These are phyloP conservation scores for Yarrowia bubula DNA, from an alignment of 805 yeast species.

Conservation along the genomic window DNA sequence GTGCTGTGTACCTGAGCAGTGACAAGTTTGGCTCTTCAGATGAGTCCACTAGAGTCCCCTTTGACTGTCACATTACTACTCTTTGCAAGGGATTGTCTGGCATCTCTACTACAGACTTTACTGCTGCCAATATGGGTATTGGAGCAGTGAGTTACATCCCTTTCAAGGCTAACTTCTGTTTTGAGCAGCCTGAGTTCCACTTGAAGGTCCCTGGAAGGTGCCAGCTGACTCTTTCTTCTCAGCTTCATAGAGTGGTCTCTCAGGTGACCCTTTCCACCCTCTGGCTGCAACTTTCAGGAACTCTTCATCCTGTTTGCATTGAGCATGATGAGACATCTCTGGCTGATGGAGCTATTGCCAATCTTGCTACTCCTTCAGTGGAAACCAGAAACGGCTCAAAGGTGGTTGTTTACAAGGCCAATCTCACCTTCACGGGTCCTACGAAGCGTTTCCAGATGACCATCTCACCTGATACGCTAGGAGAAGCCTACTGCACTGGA, in stretches of 20 bases:
- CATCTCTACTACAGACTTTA: not conserved
- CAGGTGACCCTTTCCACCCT: constrained; percentile 22
- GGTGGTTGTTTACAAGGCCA: constrained; percentile 21
- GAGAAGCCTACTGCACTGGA: constrained; percentile 20
- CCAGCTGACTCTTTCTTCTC: constrained; percentile 31
- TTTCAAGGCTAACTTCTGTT: constrained; percentile 30
- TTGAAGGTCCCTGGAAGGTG: constrained; percentile 30
- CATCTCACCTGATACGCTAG: not conserved
- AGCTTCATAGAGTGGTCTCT: constrained; percentile 2
- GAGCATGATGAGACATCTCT: constrained; percentile 27
- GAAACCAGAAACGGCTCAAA: constrained; percentile 18
- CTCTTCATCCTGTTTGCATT: constrained; percentile 24
- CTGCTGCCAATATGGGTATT: constrained; percentile 10
- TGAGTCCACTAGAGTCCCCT: not conserved
- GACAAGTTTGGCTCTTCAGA: constrained; percentile 8
- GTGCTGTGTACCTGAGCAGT: constrained; percentile 5
- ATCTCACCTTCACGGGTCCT: constrained; percentile 1
- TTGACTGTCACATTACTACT: constrained; percentile 1
- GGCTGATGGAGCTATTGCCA: not conserved
- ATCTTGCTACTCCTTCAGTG: not conserved
- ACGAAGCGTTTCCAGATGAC: constrained; percentile 12
- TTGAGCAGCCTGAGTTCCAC: constrained; percentile 30
- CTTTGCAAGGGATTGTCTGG: not conserved
- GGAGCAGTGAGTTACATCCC: constrained; percentile 25
- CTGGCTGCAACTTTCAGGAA: constrained; percentile 27